Percentiles rank a stretch among this genome's conserved stretches.
Conservation (phyloP, 148 eudicot genomes). For the Mesembryanthemum crystallinum region DNA sequence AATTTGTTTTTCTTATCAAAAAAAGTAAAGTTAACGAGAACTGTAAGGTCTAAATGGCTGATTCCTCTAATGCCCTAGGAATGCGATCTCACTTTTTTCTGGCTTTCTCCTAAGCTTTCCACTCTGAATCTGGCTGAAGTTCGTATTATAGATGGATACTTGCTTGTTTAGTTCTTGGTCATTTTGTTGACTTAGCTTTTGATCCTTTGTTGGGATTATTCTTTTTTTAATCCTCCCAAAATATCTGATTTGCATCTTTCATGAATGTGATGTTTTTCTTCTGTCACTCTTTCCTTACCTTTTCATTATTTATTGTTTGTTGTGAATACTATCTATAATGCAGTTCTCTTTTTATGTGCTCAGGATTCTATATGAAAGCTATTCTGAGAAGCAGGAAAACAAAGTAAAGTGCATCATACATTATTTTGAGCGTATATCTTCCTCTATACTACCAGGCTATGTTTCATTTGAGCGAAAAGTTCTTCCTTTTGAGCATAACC, state of each 20-base stretch:
- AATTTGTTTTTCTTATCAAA: too few relatives aligned
- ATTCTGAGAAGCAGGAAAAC: slow-evolving; percentile 55
- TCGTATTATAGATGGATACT: not conserved
- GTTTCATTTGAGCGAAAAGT: slow-evolving; percentile 92
- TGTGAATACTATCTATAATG: not conserved
- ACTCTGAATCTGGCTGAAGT: not conserved
- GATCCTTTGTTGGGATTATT: not conserved
- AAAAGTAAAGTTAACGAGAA: too few relatives aligned
- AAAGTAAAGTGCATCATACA: slow-evolving; percentile 84
- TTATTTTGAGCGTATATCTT: slow-evolving; percentile 82
- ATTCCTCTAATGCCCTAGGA: too few relatives aligned
- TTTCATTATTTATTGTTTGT: not conserved
- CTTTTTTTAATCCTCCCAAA: not conserved
- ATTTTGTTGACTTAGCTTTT: not conserved
- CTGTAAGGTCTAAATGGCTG: too few relatives aligned
- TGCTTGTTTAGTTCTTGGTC: not conserved
- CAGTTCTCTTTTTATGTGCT: slow-evolving; percentile 7
- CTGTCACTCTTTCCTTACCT: not conserved
- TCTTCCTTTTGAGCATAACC: slow-evolving; percentile 46
- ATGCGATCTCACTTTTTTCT: too few relatives aligned
- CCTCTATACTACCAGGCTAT: slow-evolving; percentile 52
- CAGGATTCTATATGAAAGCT: slow-evolving; percentile 69
- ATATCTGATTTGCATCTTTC: not conserved
- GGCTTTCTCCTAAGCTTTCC: too few relatives aligned
- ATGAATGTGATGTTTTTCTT: not conserved